phyloP scores from a whole-genome alignment of 2,329 filamentous ascomycete species.

The Curvularia lunata region DNA sequence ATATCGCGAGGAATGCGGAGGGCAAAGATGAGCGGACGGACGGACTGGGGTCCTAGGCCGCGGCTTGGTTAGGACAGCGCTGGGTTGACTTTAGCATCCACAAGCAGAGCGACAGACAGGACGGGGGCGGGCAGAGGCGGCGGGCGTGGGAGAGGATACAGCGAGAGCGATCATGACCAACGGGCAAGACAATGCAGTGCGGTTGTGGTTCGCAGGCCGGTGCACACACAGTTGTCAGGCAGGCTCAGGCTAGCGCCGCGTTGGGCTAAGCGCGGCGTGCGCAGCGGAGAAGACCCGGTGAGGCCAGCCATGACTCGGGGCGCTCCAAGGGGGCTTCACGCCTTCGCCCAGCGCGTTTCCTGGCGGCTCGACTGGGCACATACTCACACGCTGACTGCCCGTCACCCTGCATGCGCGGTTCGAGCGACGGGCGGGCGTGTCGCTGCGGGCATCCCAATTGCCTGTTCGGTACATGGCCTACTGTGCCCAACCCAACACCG shows the following conservation, averaged over 20 bases:
- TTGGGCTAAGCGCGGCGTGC: background rate
- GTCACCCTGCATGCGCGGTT: background rate
- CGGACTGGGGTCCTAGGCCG: constrained; percentile 23
- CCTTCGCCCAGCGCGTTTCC: background rate
- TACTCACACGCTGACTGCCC: background rate
- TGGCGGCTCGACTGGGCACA: background rate
- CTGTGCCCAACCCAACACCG: background rate
- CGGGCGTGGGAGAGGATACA: constrained; percentile 16
- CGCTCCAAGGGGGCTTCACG: constrained; percentile 3
- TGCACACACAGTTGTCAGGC: constrained; percentile 11
- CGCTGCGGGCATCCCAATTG: background rate
- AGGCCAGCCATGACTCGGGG: constrained; percentile 7
- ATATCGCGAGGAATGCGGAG: constrained; percentile 33
- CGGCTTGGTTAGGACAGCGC: constrained; percentile 24
- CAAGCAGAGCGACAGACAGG: constrained; percentile 15
- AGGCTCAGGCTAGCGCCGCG: constrained; percentile 9
- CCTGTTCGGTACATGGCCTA: background rate
- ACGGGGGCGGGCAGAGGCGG: constrained; percentile 3
- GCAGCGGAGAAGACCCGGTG: constrained; percentile 8
- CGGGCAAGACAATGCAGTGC: constrained; percentile 11
- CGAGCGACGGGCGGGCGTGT: background rate
- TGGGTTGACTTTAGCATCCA: constrained; percentile 19
- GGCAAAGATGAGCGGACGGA: background rate
- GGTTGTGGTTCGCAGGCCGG: constrained; percentile 3
- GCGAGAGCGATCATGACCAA: constrained; percentile 17